Evolutionary conservation across 2,329 filamentous ascomycete species (phyloP).

Genomic region (Colletotrichum siamense): DNA sequence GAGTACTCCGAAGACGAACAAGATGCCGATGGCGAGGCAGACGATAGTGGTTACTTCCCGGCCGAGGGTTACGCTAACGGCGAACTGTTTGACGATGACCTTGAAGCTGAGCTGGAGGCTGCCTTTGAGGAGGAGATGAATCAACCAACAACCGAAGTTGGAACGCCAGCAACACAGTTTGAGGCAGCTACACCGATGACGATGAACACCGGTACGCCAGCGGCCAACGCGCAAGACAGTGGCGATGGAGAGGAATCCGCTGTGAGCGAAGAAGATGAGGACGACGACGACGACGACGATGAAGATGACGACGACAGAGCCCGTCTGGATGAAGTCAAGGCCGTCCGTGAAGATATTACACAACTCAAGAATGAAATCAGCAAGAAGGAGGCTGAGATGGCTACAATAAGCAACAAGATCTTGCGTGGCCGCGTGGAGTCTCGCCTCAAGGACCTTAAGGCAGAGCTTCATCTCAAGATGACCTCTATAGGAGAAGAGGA

Average conservation of each 20-base stretch:
- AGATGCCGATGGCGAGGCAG: conserved; percentile 49
- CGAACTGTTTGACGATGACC: conserved; percentile 47
- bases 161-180: conserved; percentile 46
- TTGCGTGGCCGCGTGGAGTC: conserved; percentile 54
- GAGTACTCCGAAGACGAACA: conserved; percentile 68
- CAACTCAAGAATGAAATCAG: conserved; percentile 58
- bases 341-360: conserved; percentile 60
- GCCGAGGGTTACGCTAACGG: conserved; percentile 31
- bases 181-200: conserved; percentile 52
- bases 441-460: conserved; percentile 53
- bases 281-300: conserved; percentile 58
- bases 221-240: conserved; percentile 46
- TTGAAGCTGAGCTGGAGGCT: conserved; percentile 62
- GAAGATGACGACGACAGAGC: conserved; percentile 60
- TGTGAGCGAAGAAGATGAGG: conserved; percentile 52
- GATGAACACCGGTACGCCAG: conserved; percentile 49
- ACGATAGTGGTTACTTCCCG: conserved; percentile 48
- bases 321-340: conserved; percentile 55
- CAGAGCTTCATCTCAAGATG: conserved; percentile 50
- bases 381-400: conserved; percentile 48
- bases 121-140: conserved; percentile 55
- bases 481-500: conserved; percentile 42
- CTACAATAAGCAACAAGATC: conserved; percentile 50
- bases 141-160: conserved; percentile 35
- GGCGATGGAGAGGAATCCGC: conserved; percentile 52